phyloP scores from a whole-genome alignment of 306 rosid genomes.

The Vigna radiata region DNA sequence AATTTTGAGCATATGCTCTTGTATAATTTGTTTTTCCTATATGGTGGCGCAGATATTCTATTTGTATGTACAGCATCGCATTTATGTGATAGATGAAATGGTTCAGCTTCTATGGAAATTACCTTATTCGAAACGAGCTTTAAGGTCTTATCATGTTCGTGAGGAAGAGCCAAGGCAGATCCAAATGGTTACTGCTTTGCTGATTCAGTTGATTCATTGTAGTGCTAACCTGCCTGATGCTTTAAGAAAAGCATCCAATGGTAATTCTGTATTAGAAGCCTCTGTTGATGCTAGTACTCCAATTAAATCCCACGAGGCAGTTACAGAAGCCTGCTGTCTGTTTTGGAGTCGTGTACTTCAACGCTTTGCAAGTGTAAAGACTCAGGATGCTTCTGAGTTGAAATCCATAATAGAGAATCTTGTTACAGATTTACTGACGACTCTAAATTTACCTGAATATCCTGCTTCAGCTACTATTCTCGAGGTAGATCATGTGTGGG shows the following conservation, averaged over 20 bases:
- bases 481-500: conserved; percentile 62
- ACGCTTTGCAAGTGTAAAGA: conserved; percentile 83
- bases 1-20: conserved; percentile 9
- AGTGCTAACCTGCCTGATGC: conserved; percentile 93
- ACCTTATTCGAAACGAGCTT: conserved; percentile 86
- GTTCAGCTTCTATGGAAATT: conserved; percentile 89
- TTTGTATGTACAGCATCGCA: conserved; percentile 83
- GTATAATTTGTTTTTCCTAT: background rate
- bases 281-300: conserved; percentile 72
- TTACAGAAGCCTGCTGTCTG: conserved; percentile 77
- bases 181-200: conserved; percentile 94
- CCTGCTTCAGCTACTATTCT: conserved; percentile 93
- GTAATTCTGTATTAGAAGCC: conserved; percentile 79
- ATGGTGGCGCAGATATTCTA: conserved; percentile 84
- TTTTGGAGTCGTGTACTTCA: conserved; percentile 95
- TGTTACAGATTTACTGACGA: conserved; percentile 85
- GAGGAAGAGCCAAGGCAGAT: conserved; percentile 98
- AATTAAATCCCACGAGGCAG: conserved; percentile 73
- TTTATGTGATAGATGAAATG: conserved; percentile 91
- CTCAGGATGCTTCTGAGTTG: conserved; percentile 91
- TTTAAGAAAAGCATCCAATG: conserved; percentile 73
- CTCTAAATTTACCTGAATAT: conserved; percentile 91
- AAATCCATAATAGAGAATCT: conserved; percentile 92
- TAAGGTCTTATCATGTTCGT: conserved; percentile 85
- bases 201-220: conserved; percentile 87